phyloP scores from a whole-genome alignment of 441 rosid genomes.

The Erodium texanum region DNA sequence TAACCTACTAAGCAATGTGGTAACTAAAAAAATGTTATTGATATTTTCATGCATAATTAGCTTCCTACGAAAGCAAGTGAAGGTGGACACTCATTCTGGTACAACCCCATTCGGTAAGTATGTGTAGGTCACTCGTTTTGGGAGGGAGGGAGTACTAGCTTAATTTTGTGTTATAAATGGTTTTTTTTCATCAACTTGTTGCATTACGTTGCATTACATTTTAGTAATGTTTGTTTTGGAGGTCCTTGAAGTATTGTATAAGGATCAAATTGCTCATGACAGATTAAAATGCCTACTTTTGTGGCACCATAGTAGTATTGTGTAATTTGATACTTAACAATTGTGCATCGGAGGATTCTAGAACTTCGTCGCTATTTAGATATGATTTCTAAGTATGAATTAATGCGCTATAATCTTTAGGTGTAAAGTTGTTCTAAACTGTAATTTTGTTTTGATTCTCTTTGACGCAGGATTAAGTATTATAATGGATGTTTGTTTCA shows the following conservation, averaged over 20 bases:
- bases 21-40: neutral
- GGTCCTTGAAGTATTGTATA: neutral
- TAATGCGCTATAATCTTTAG: neutral
- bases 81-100: too few relatives aligned
- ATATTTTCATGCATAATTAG: neutral
- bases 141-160: neutral
- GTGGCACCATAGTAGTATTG: neutral
- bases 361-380: neutral
- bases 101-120: too few relatives aligned
- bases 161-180: neutral
- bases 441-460: neutral
- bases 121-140: neutral
- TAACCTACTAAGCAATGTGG: too few relatives aligned
- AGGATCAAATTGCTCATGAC: neutral
- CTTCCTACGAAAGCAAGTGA: neutral
- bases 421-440: neutral
- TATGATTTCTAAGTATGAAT: neutral
- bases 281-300: neutral
- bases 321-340: neutral
- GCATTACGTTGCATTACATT: neutral
- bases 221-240: neutral
- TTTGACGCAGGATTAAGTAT: slow-evolving; percentile 57
- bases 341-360: neutral
- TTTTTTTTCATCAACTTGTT: neutral
- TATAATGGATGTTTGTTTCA: slow-evolving; percentile 82